These are phyloP conservation scores for Cytospora paraplurivora DNA, from an alignment of 2,329 filamentous ascomycete genomes.

Conservation along the genomic window DNA sequence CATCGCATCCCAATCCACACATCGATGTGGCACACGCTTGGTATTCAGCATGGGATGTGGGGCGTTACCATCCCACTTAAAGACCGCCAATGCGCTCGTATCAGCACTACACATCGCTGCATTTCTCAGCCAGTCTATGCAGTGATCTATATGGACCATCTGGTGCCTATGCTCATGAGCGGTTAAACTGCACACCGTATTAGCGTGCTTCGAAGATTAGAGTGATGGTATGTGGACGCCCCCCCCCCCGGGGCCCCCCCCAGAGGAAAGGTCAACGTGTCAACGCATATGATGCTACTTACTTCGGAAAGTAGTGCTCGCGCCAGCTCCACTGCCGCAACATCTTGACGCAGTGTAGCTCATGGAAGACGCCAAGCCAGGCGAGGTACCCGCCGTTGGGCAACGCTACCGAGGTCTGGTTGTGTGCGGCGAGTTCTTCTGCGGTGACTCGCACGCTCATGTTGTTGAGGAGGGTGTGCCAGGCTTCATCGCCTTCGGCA, in stretches of 20 bases:
- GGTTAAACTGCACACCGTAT: neutral
- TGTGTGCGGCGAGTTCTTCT: neutral
- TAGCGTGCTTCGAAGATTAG: too few species aligned
- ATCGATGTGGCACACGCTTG: neutral
- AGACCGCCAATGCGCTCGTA: neutral
- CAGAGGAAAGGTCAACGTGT: too few species aligned
- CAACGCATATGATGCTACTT: too few species aligned
- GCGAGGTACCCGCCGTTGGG: conserved; percentile 33
- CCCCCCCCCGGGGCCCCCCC: too few species aligned
- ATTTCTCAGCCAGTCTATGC: neutral
- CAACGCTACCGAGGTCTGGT: neutral
- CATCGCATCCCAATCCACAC: conserved; percentile 3
- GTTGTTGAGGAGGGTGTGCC: neutral
- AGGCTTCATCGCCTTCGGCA: neutral
- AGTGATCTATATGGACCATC: conserved; percentile 16
- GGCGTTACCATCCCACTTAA: neutral
- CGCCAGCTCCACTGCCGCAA: conserved; percentile 30
- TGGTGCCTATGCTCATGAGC: neutral
- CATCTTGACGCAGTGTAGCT: conserved; percentile 39
- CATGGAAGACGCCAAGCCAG: conserved; percentile 38
- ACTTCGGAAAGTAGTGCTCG: neutral
- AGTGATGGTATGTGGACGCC: too few species aligned
- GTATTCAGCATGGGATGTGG: neutral
- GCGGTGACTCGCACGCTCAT: neutral
- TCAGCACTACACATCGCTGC: neutral